Evolutionary conservation across 2,329 filamentous ascomycete genomes (phyloP), one percentile per base, ranked within the genome.

Genomic region (Xylariaceae sp.): DNA sequence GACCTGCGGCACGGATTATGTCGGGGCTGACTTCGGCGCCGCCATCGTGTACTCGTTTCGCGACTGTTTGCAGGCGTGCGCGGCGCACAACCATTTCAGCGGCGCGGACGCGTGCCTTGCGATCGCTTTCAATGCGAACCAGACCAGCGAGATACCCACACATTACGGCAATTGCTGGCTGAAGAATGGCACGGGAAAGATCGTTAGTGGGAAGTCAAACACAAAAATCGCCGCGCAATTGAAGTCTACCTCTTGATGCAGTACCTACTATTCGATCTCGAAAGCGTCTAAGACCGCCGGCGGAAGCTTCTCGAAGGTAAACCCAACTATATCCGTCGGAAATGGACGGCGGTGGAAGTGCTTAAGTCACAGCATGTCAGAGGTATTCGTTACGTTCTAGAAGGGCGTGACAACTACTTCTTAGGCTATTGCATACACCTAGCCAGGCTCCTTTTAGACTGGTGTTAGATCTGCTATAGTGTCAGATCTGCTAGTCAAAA

Each of bases 31-130:
- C 46, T 54, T 66, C 32, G 59, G 20, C 6, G 56, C 55, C 40
- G 50, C 66, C 29, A 56, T 65, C 37, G 55, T 48, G 19, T 65
- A 61, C 52, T 57, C 54, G n/a, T 57, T 60, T 44, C 44, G 54
- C 12, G 60, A 61, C 43, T 64, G 57, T 52, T 20, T 65, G 44
- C 60, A 64, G 51, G 61, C 62, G 2, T 63, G 61, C 49, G 58
- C 61, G 2, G 59, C 59, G 23, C 52, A 63, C 42, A 64, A 65
- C 41, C 48, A 50, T 29, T 61, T 56, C 60, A 44, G 46, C 32
- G 50, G 50, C 19, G 41, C 57, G 19, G 49, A 50, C 32, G 18
- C 54, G 20, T 67, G 59, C 48, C 49, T 40, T 6, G 51, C 56
- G 14, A 44, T 61, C 19, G 50, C 52, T 6, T 64, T 64, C 46